phyloP scores from a whole-genome alignment of 345 rosid species.

The Psidium guajava region DNA sequence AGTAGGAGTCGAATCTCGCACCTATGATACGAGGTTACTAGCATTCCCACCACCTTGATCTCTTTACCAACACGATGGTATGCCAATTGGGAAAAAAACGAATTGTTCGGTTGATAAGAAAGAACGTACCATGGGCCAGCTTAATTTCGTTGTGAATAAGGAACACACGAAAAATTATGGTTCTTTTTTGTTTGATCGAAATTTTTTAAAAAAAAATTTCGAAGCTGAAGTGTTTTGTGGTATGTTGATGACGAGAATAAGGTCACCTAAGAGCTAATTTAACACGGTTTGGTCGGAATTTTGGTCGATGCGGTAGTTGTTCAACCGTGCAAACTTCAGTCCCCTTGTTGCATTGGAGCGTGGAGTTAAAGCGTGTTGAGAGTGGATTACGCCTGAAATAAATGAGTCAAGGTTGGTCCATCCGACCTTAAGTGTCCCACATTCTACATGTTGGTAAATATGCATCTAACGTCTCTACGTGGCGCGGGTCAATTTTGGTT shows the following conservation, averaged over 20 bases:
- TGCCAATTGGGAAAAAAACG: too few species aligned
- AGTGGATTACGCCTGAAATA: background rate
- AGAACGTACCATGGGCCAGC: background rate
- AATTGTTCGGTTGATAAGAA: background rate
- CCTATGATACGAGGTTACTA: too few species aligned
- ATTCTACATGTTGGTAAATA: background rate
- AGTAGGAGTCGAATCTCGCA: too few species aligned
- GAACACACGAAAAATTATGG: too few species aligned
- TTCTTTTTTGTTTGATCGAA: too few species aligned
- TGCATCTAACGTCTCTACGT: background rate
- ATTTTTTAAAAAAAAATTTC: too few species aligned
- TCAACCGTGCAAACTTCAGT: background rate
- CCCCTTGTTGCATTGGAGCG: background rate
- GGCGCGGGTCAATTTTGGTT: background rate
- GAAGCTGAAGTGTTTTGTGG: too few species aligned
- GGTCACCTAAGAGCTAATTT: background rate
- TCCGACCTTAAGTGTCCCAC: background rate
- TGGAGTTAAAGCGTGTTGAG: background rate
- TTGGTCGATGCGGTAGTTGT: background rate
- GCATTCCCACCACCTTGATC: too few species aligned
- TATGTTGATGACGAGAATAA: too few species aligned
- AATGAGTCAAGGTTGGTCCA: background rate
- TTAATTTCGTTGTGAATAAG: background rate
- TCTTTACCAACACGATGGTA: too few species aligned
- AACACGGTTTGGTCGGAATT: background rate